Base-by-base conservation (phyloP, 306 rosid species). In the Boehmeria nivea region DNA sequence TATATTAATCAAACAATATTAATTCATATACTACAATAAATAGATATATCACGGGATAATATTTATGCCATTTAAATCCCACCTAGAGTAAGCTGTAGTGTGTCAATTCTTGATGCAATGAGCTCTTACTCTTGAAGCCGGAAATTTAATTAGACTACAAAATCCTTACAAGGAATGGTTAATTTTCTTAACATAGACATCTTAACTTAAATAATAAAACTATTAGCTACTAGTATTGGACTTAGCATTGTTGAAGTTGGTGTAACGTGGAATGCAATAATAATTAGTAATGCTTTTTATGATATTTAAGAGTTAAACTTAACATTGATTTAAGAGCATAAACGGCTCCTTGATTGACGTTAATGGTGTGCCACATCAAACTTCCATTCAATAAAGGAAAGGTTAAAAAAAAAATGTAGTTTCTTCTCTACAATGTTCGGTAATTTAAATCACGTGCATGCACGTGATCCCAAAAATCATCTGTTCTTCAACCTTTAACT, bases 281-380 rank as follows among this genome's bases (percentile, higher is more conserved):
- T 66, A 42, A 67, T 28, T 45, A 20, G 21, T 10, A 31, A 6
- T 40, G 54, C 50, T 42, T 42, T 46, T 51, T 33, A 49, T 1
- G 15, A 27, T 43, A 70, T 40, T 40, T 8, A 40, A 18, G 56
- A 18, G 56, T 57, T 17, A 28, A 47, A 44, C 6, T 40, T 3
- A 5, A 40, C 45, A 48, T 44, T 47, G 57, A 25, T 49, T 42
- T 31, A 42, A 25, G 31, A 57, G 51, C 51, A 18, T 39, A 23
- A 70, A 57, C 15, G 28, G 49, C 31, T 59, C 71, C 74, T 57
- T 62, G 74, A 76, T 76, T 76, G 73, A 48, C 74, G 74, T 46
- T 24, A 43, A 57, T 61, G 65, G 47, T 54, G 69, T 28, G 43
- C 19, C 45, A 40, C 45, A 36, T 40, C 61, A 64, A 17, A 1